phyloP scores from a whole-genome alignment of 768 basidiomycete species.

The Amanita polypyramis region DNA sequence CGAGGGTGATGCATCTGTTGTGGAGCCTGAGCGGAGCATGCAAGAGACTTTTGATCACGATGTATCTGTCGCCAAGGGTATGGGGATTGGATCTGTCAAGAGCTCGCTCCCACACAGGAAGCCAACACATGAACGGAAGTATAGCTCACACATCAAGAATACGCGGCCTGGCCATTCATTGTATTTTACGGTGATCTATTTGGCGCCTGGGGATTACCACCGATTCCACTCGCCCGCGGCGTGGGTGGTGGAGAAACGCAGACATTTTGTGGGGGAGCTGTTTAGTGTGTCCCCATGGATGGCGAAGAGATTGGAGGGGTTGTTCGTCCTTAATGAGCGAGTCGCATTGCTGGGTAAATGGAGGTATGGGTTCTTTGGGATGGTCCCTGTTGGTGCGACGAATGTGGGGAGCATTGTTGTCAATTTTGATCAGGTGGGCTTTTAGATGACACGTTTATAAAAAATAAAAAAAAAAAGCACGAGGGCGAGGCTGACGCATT shows the following conservation, averaged over 20 bases:
- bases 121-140: constrained; percentile 17
- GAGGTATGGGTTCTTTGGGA: constrained; percentile 92
- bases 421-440: constrained; percentile 78
- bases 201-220: constrained; percentile 98
- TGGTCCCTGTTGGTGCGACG: constrained; percentile 97
- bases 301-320: constrained; percentile 80
- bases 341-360: constrained; percentile 92
- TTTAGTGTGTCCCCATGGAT: constrained; percentile 97
- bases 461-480: background rate
- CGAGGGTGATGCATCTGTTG: constrained; percentile 68
- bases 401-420: constrained; percentile 96
- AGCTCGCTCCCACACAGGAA: constrained; percentile 4
- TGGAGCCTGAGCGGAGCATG: constrained; percentile 38
- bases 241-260: constrained; percentile 94
- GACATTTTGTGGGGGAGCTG: constrained; percentile 95
- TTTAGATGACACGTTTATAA: constrained; percentile 2
- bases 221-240: constrained; percentile 93
- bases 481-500: background rate
- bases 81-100: constrained; percentile 10
- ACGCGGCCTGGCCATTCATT: constrained; percentile 72
- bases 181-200: constrained; percentile 92
- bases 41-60: constrained; percentile 57
- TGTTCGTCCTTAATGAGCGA: constrained; percentile 97
- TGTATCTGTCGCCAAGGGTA: constrained; percentile 48
- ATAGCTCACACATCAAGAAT: constrained; percentile 26